Percentiles rank a stretch among this genome's conserved stretches.
phyloP scores from a whole-genome alignment of 176 grass and related monocot genomes.

The Juncus inflexus region DNA sequence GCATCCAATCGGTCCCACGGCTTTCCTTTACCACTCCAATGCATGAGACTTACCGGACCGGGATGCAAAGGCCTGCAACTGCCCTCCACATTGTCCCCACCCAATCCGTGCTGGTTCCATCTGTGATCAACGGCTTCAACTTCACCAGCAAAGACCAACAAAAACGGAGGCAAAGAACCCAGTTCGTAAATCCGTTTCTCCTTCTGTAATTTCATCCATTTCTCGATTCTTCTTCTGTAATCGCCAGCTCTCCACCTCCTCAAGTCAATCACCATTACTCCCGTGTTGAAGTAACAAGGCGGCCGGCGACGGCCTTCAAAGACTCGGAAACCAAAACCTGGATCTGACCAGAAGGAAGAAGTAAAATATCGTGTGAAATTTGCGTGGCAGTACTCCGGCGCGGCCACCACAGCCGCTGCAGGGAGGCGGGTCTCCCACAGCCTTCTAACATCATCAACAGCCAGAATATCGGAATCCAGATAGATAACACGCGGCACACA shows the following conservation, averaged over 20 bases:
- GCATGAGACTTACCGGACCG: slow-evolving; percentile 79
- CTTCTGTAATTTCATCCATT: slow-evolving; percentile 76
- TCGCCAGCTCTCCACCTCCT: slow-evolving; percentile 60
- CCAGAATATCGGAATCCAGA: slow-evolving; percentile 91
- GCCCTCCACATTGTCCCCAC: slow-evolving; percentile 77
- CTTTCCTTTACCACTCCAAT: slow-evolving; percentile 90
- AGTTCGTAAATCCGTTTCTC: slow-evolving; percentile 81
- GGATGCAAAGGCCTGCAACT: slow-evolving; percentile 81
- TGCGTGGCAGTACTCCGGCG: slow-evolving; percentile 96
- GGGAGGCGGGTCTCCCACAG: slow-evolving; percentile 77
- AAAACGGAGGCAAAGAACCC: slow-evolving; percentile 73
- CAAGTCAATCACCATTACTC: slow-evolving; percentile 88
- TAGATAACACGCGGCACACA: slow-evolving; percentile 80
- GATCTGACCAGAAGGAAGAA: slow-evolving; percentile 64
- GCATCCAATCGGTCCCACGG: slow-evolving; percentile 80
- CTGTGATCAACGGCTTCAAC: slow-evolving; percentile 77
- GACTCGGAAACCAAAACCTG: slow-evolving; percentile 37
- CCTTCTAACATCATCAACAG: slow-evolving; percentile 48
- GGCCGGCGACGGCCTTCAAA: slow-evolving; percentile 42
- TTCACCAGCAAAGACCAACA: slow-evolving; percentile 79
- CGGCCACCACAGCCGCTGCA: slow-evolving; percentile 67
- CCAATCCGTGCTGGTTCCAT: slow-evolving; percentile 95
- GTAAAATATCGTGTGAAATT: slow-evolving; percentile 96
- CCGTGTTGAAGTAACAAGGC: slow-evolving; percentile 97
- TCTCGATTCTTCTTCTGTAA: slow-evolving; percentile 62